These are phyloP conservation scores for Moniliophthora roreri DNA, from an alignment of 1,284 basidiomycete genomes.

Conservation along the genomic window DNA sequence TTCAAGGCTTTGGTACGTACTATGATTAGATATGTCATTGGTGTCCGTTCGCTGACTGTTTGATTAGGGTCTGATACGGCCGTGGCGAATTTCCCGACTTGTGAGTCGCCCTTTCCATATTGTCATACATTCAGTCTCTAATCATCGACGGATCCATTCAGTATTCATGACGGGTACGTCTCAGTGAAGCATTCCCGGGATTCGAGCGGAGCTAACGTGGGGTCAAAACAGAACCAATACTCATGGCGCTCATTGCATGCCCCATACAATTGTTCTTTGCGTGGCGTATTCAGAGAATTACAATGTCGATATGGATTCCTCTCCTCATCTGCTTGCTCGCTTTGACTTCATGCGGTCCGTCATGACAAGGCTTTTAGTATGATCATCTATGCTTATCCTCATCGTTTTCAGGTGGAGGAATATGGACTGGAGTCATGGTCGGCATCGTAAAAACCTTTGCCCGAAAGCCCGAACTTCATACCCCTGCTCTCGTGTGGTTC, in stretches of 20 bases:
- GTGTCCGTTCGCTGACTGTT: not conserved
- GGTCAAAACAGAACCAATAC: constrained; percentile 28
- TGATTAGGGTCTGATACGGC: constrained; percentile 24
- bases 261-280: constrained; percentile 56
- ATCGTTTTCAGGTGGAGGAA: constrained; percentile 38
- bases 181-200: too few relatives aligned
- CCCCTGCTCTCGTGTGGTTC: constrained; percentile 48
- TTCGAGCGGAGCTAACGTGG: not conserved
- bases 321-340: constrained; percentile 35
- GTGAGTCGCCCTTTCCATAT: constrained; percentile 5
- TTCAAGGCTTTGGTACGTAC: constrained; percentile 38
- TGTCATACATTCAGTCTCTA: not conserved
- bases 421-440: constrained; percentile 39
- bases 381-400: too few relatives aligned
- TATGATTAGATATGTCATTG: not conserved
- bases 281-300: constrained; percentile 47
- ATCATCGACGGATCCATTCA: not conserved
- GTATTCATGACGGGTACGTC: constrained; percentile 13
- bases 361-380: too few relatives aligned
- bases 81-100: constrained; percentile 11
- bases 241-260: constrained; percentile 42
- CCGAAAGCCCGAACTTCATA: constrained; percentile 41
- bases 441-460: constrained; percentile 35
- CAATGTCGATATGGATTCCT: constrained; percentile 37
- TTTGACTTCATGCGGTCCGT: constrained; percentile 36